phyloP scores from a whole-genome alignment of 2,329 filamentous ascomycete species.

The Epichloe brachyelytri region DNA sequence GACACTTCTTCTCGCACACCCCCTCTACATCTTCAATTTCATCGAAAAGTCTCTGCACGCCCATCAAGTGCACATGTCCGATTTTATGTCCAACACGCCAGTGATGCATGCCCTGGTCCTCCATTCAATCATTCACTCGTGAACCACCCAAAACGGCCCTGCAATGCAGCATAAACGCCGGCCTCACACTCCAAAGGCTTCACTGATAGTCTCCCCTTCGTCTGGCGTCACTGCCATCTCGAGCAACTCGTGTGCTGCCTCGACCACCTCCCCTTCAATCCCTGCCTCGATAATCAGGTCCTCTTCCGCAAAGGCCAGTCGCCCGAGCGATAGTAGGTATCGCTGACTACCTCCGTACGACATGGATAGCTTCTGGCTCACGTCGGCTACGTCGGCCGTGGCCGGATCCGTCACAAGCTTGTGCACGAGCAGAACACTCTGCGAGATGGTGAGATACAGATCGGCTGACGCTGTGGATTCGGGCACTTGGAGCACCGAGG shows the following conservation, averaged over 20 bases:
- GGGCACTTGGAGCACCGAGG: constrained; percentile 2
- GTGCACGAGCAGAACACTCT: constrained; percentile 37
- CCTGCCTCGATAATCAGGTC: constrained; percentile 64
- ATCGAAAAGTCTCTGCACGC: too few relatives aligned
- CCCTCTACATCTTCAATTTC: too few relatives aligned
- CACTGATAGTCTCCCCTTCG: constrained; percentile 33
- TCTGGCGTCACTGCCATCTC: constrained; percentile 73
- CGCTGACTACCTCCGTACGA: constrained; percentile 66
- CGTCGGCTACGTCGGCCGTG: constrained; percentile 38
- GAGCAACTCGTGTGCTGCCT: constrained; percentile 69
- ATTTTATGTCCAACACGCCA: too few relatives aligned
- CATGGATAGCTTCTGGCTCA: constrained; percentile 57
- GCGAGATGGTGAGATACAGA: constrained; percentile 34
- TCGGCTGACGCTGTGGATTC: constrained; percentile 12
- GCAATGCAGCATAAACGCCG: background rate
- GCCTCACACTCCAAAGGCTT: constrained; percentile 25
- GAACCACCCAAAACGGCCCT: background rate
- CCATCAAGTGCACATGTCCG: too few relatives aligned
- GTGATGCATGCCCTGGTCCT: too few relatives aligned
- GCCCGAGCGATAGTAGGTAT: constrained; percentile 66
- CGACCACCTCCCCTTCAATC: constrained; percentile 64
- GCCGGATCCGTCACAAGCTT: constrained; percentile 35
- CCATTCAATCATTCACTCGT: too few relatives aligned
- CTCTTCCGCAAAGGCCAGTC: constrained; percentile 75
- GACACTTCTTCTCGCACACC: too few relatives aligned